Conservation (phyloP, 176 grass and related monocot species). For the Carex myosuroides region DNA sequence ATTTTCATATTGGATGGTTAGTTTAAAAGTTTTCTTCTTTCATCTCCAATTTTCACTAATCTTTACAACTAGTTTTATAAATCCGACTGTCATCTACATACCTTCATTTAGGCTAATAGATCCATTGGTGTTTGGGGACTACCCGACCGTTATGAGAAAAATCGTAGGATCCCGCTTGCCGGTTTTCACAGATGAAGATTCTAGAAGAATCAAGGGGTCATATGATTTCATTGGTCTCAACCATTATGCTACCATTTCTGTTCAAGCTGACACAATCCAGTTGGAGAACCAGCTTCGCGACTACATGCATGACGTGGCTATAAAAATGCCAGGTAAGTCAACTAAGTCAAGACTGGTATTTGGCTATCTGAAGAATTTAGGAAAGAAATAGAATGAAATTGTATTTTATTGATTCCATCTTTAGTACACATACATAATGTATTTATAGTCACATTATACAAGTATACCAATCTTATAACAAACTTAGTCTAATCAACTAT, state of each 20-base stretch:
- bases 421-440: too few relatives aligned
- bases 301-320: slow-evolving; percentile 37
- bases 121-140: slow-evolving; percentile 59
- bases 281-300: slow-evolving; percentile 25
- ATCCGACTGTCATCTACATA: background rate
- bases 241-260: slow-evolving; percentile 29
- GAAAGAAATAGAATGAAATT: too few relatives aligned
- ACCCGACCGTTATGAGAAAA: slow-evolving; percentile 57
- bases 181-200: slow-evolving; percentile 28
- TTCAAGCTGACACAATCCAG: background rate
- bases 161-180: slow-evolving; percentile 48
- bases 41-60: background rate
- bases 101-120: slow-evolving; percentile 44
- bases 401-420: too few relatives aligned
- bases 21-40: background rate
- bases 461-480: too few relatives aligned
- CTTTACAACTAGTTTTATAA: background rate
- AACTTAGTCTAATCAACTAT: too few relatives aligned
- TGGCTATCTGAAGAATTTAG: background rate
- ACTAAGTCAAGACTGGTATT: background rate
- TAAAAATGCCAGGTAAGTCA: slow-evolving; percentile 29
- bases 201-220: slow-evolving; percentile 28
- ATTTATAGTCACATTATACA: too few relatives aligned
- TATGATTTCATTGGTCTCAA: slow-evolving; percentile 78
- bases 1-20: slow-evolving; percentile 75